A percentile compares a stretch with the other conserved stretches of the same genome.
phyloP scores from a whole-genome alignment of 2,329 filamentous ascomycete genomes.

The Curvularia lunata region DNA sequence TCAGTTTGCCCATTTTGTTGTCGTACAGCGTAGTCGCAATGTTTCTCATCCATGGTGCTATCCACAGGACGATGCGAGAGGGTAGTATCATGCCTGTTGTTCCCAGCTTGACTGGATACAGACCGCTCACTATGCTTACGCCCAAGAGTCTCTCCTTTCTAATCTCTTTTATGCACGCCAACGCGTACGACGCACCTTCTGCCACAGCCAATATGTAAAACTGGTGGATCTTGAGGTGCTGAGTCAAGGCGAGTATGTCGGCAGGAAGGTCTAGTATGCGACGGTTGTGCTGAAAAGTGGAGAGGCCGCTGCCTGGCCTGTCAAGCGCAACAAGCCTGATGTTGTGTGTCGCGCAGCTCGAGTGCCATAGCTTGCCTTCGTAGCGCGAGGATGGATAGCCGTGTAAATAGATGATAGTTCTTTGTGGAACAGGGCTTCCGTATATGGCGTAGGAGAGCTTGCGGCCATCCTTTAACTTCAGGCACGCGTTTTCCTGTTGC shows the following conservation, averaged over 20 bases:
- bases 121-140: constrained; percentile 33
- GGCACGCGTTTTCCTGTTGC: constrained; percentile 31
- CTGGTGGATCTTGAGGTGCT: constrained; percentile 49
- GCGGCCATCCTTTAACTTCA: constrained; percentile 47
- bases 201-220: constrained; percentile 56
- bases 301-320: constrained; percentile 54
- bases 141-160: constrained; percentile 37
- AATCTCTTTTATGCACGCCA: constrained; percentile 55
- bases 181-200: constrained; percentile 56
- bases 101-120: constrained; percentile 36
- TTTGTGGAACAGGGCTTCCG: constrained; percentile 51
- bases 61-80: constrained; percentile 31
- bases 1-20: constrained; percentile 34
- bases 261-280: constrained; percentile 52
- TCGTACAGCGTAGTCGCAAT: constrained; percentile 31
- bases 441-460: constrained; percentile 55
- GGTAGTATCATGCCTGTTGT: constrained; percentile 37
- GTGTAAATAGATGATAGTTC: constrained; percentile 53
- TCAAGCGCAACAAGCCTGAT: constrained; percentile 53
- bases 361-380: constrained; percentile 48
- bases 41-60: constrained; percentile 36
- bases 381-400: constrained; percentile 54
- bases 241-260: constrained; percentile 52
- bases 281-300: constrained; percentile 48
- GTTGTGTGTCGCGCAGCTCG: constrained; percentile 41